A percentile compares a stretch with the other conserved stretches of the same genome.
These are phyloP conservation scores for Sordaria brevicollis DNA, from an alignment of 495 filamentous ascomycete genomes.

Conservation along the genomic window DNA sequence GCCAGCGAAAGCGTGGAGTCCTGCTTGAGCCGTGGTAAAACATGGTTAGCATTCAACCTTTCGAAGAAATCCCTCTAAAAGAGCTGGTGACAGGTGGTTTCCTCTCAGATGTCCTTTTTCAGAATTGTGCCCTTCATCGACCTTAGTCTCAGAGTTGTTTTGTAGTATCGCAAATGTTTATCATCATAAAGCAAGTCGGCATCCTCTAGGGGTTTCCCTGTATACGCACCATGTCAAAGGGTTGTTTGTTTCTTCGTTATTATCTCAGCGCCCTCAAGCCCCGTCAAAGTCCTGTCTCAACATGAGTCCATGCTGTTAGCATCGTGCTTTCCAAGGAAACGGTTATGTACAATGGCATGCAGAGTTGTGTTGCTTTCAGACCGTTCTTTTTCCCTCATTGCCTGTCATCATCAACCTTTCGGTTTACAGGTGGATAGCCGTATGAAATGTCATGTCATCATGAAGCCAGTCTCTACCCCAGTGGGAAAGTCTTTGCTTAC, in stretches of 20 bases:
- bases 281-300: neutral
- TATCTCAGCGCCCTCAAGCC: neutral
- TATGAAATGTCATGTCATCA: neutral
- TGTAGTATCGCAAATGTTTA: no score
- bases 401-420: neutral
- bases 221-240: neutral
- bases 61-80: neutral
- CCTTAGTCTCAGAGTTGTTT: neutral
- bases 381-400: neutral
- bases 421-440: neutral
- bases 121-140: neutral
- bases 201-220: neutral
- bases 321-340: neutral
- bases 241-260: neutral
- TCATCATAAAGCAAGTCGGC: neutral
- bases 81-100: neutral
- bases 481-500: neutral
- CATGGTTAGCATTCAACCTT: neutral
- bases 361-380: neutral
- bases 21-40: neutral
- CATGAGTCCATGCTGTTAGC: neutral
- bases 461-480: neutral
- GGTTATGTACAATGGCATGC: neutral
- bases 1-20: neutral
- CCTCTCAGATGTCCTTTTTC: neutral